phyloP scores from a whole-genome alignment of 1,139 yeast genomes.

The Protomyces lactucae-debilis region DNA sequence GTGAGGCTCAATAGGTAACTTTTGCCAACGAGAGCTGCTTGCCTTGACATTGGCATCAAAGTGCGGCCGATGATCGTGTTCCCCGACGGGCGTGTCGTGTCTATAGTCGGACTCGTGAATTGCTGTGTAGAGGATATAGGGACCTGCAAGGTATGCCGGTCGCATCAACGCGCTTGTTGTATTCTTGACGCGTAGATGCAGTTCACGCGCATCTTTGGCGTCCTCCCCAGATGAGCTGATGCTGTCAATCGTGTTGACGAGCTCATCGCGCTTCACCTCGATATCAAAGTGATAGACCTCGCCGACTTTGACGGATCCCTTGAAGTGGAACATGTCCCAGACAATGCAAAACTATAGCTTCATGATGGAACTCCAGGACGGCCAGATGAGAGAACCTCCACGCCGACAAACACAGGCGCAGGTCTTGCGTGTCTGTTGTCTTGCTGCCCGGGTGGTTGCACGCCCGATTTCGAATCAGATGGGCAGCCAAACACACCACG shows the following conservation, averaged over 20 bases:
- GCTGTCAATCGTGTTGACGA: not conserved
- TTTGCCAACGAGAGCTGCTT: conserved; percentile 64
- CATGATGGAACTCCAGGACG: too few species aligned
- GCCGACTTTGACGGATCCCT: conserved; percentile 23
- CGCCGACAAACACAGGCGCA: not conserved
- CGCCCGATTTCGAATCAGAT: not conserved
- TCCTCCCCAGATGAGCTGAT: not conserved
- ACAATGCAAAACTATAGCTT: too few species aligned
- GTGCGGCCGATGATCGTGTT: conserved; percentile 13
- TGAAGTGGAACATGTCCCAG: conserved; percentile 20
- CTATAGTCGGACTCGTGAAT: conserved; percentile 56
- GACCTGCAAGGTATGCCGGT: conserved; percentile 88
- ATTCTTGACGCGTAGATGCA: conserved; percentile 50
- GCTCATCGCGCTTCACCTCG: conserved; percentile 6
- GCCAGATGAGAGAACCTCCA: too few species aligned
- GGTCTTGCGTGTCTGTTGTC: not conserved
- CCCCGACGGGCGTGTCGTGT: conserved; percentile 42
- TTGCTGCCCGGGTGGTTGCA: not conserved
- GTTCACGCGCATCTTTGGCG: not conserved
- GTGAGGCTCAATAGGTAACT: conserved; percentile 60
- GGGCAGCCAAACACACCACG: not conserved
- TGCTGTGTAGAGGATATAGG: conserved; percentile 82
- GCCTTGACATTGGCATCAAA: conserved; percentile 40
- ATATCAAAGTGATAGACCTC: conserved; percentile 10
- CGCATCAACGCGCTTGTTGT: conserved; percentile 67